phyloP scores from a whole-genome alignment of 192 early-diverging fungal genomes.

The Phlyctochytrium bullatum region DNA sequence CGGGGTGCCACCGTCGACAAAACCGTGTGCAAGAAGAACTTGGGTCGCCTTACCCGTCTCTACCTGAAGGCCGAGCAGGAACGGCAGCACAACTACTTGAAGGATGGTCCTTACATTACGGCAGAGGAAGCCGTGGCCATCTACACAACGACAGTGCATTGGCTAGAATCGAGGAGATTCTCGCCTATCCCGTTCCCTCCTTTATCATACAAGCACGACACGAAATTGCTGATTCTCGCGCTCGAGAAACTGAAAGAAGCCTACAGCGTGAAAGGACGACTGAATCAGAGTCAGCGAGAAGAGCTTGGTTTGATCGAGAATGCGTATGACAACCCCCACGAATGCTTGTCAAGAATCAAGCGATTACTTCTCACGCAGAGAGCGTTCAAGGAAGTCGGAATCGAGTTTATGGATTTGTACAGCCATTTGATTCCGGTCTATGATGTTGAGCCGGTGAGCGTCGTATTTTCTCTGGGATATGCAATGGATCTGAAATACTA shows the following conservation, averaged over 20 bases:
- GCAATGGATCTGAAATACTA: not conserved
- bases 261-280: conserved; percentile 89
- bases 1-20: conserved; percentile 99
- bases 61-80: conserved; percentile 99
- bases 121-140: conserved; percentile 98
- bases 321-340: conserved; percentile 95
- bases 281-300: conserved; percentile 96
- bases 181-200: conserved; percentile 99
- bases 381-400: conserved; percentile 98
- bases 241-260: conserved; percentile 94
- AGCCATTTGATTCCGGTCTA: conserved; percentile 96
- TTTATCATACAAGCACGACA: conserved; percentile 99
- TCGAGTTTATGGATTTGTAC: conserved; percentile 99
- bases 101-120: conserved; percentile 97
- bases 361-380: conserved; percentile 93
- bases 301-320: conserved; percentile 98
- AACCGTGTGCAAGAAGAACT: conserved; percentile 97
- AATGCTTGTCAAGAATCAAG: conserved; percentile 81
- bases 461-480: conserved; percentile 14
- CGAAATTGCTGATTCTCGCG: conserved; percentile 95
- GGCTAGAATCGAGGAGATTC: conserved; percentile 96
- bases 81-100: conserved; percentile 97
- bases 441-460: conserved; percentile 79
- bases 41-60: conserved; percentile 95
- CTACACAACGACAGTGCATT: conserved; percentile 96